phyloP scores from a whole-genome alignment of 768 basidiomycete genomes.

The Rhodotorula sphaerocarpa region DNA sequence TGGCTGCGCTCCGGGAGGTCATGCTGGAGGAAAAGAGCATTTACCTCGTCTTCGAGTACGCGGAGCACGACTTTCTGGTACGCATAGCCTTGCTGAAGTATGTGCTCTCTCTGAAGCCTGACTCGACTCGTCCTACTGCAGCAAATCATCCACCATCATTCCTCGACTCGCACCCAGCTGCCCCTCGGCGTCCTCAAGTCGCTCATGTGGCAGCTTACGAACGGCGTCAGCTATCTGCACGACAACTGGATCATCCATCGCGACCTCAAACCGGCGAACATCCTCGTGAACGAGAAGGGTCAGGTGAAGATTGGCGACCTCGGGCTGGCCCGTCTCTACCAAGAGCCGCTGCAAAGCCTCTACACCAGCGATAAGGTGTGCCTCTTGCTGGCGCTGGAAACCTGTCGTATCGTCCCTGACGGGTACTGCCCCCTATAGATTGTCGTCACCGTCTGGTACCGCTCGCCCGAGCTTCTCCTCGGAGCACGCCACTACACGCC shows the following conservation, averaged over 20 bases:
- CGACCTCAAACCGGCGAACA: conserved; percentile 96
- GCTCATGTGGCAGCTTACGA: conserved; percentile 84
- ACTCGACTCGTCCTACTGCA: conserved; percentile 41
- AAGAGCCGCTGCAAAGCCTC: conserved; percentile 81
- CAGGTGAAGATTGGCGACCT: conserved; percentile 98
- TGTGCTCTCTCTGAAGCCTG: neutral
- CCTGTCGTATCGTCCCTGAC: too few relatives aligned
- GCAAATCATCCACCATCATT: conserved; percentile 99
- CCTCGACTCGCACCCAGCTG: conserved; percentile 72
- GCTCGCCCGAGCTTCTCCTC: conserved; percentile 88
- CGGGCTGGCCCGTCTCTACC: conserved; percentile 82
- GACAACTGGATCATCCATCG: conserved; percentile 90
- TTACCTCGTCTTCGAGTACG: conserved; percentile 99
- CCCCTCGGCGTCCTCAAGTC: conserved; percentile 76
- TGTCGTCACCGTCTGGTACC: conserved; percentile 99
- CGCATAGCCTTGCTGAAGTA: conserved; percentile 43
- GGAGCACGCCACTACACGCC: conserved; percentile 97
- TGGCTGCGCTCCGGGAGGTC: conserved; percentile 84
- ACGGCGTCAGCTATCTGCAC: conserved; percentile 90
- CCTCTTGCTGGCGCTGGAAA: neutral
- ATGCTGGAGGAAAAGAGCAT: conserved; percentile 97
- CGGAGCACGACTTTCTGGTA: conserved; percentile 95
- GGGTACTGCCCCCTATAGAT: conserved; percentile 42
- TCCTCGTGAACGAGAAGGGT: conserved; percentile 80
- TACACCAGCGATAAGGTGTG: conserved; percentile 80